Evolutionary conservation across 352 stramenopile species (phyloP).

Genomic region (Phytophthora fragariaefolia): DNA sequence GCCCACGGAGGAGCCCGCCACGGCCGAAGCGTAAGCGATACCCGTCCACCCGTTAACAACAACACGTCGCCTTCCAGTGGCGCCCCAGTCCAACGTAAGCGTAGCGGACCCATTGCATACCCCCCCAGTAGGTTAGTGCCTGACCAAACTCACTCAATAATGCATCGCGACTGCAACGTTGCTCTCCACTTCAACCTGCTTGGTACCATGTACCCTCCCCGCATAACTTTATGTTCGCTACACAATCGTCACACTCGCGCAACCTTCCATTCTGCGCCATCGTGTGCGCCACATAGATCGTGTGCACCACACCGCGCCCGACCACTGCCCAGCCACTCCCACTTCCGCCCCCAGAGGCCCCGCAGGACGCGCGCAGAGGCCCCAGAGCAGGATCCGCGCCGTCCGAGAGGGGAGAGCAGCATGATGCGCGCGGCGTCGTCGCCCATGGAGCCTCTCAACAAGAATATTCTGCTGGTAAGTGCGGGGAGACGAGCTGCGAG

Average conservation of each 20-base stretch:
- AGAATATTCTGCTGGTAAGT: conserved; percentile 83
- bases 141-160: too few species aligned
- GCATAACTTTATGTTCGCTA: not conserved
- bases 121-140: too few species aligned
- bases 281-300: too few species aligned
- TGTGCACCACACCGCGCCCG: too few species aligned
- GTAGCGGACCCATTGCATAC: not conserved
- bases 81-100: not conserved
- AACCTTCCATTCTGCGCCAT: too few species aligned
- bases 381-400: too few species aligned
- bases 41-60: too few species aligned
- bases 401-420: not conserved
- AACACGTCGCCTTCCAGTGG: too few species aligned
- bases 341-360: too few species aligned
- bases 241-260: too few species aligned
- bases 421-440: conserved; percentile 48
- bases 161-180: too few species aligned
- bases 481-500: not conserved
- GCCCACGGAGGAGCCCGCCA: conserved; percentile 11
- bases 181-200: not conserved
- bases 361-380: not conserved
- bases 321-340: too few species aligned
- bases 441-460: conserved; percentile 73
- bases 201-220: not conserved
- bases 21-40: conserved; percentile 28